These are phyloP conservation scores for Fusarium veterinarium DNA, from an alignment of 2,329 filamentous ascomycete genomes.

Conservation along the genomic window DNA sequence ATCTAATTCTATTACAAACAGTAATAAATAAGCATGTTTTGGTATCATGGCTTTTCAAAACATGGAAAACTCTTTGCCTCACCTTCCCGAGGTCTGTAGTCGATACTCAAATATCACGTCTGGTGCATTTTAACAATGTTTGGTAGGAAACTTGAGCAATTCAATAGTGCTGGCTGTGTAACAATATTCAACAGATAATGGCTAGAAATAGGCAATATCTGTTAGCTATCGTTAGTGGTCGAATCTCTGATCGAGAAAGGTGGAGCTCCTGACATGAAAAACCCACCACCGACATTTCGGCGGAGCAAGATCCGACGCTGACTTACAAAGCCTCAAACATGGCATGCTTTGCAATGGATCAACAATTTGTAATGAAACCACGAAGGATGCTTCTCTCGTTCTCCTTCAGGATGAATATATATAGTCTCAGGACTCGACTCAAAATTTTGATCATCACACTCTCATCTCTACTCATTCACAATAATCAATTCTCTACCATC, in stretches of 20 bases:
- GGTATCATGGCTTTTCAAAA: not conserved
- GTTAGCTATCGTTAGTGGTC: not conserved
- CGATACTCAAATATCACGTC: not conserved
- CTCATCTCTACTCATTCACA: not conserved
- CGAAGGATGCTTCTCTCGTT: not conserved
- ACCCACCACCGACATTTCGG: constrained; percentile 11
- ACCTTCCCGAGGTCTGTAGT: not conserved
- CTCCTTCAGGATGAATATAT: not conserved
- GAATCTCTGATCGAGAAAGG: not conserved
- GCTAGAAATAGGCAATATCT: fast-evolving
- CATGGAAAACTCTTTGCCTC: not conserved
- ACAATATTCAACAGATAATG: not conserved
- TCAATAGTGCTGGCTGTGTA: not conserved
- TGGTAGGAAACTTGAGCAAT: not conserved
- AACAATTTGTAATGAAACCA: constrained; percentile 8
- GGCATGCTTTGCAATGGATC: not conserved
- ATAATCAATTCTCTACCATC: not conserved
- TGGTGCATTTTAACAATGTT: not conserved
- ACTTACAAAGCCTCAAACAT: constrained; percentile 27
- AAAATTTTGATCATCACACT: not conserved
- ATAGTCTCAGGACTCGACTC: not conserved
- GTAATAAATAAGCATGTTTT: not conserved
- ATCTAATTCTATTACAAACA: not conserved
- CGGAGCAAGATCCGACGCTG: not conserved
- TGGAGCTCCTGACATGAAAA: not conserved